Base-by-base conservation (phyloP, 1,284 basidiomycete genomes). In the Ustilago trichophora region DNA sequence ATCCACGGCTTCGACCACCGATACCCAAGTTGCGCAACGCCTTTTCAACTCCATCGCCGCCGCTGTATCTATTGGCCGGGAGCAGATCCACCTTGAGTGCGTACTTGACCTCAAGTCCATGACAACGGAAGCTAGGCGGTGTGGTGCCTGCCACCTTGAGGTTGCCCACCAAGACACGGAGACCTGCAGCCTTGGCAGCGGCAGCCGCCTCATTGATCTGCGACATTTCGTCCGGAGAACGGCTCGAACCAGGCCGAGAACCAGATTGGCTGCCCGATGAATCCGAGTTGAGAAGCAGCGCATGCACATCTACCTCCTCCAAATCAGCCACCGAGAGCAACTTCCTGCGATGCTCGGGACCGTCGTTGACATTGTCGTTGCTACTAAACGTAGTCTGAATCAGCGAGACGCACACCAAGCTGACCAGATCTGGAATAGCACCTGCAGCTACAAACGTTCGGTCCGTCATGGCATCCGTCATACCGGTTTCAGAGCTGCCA, bases 51-150 rank as follows among this genome's bases (percentile, higher is more conserved):
- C 60, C 57, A 15, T 63, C 66, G 29, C 60, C 43, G 29, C 49
- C 29, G 15, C 46, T 35, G 37, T 51, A 51, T 24, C 65, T 53
- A 34, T 58, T 62, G 25, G 52, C 57, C 1, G 76, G 73, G 22
- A 77, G 34, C 32, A 77, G 56, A 44, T 77, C 76, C 27, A 77
- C 57, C 55, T 77, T 77, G 66, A 77, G 50, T 29, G 74, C 74
- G 36, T 77, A 77, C 51, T 76, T 76, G 54, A 77, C 68, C 51
- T 77, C 76, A 24, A 77, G 63, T 5, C 74, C 74, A 35, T 77
- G 76, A 48, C 72, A 72, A 13, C 76, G 51, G 53, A 77, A 77
- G 27, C 59, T 59, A 12, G 76, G 74, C 9, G 76, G 73, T 15
- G 69, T 62, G 21, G 55, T 57, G 19, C 59, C 60, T 6, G 54